phyloP scores from a whole-genome alignment of 2,329 filamentous ascomycete genomes.

The Fusarium algeriense region DNA sequence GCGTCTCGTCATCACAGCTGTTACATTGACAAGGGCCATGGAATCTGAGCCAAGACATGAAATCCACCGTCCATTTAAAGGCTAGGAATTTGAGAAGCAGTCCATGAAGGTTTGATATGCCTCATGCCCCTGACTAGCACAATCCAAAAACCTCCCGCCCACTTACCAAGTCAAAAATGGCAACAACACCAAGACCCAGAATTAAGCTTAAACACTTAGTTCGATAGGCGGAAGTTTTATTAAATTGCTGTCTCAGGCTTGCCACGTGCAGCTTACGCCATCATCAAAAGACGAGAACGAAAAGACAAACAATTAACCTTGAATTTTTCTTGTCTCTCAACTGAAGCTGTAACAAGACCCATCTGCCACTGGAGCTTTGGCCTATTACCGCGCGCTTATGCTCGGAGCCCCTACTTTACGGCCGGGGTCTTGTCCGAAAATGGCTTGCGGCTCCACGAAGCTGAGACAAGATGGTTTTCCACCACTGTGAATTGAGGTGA shows the following conservation, averaged over 20 bases:
- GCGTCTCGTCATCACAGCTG: too few species aligned
- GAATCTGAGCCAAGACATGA: too few species aligned
- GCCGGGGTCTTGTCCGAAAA: slow-evolving; percentile 34
- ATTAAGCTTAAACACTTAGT: slow-evolving; percentile 13
- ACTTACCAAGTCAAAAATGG: not conserved
- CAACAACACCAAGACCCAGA: not conserved
- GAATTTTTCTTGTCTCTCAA: not conserved
- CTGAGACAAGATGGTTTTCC: slow-evolving; percentile 40
- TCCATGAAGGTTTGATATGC: too few species aligned
- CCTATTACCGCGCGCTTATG: slow-evolving; percentile 32
- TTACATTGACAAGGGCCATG: too few species aligned
- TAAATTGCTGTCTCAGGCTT: not conserved
- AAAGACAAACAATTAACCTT: not conserved
- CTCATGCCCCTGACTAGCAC: not conserved
- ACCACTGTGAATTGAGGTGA: slow-evolving; percentile 38
- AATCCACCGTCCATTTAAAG: too few species aligned
- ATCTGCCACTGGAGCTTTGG: not conserved
- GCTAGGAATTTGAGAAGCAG: too few species aligned
- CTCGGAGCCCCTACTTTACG: slow-evolving; percentile 17
- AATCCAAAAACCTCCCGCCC: not conserved
- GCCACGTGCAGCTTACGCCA: not conserved
- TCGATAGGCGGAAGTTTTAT: not conserved
- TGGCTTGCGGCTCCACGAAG: slow-evolving; percentile 29
- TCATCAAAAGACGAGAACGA: not conserved
- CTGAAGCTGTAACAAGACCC: slow-evolving; percentile 12